phyloP scores from a whole-genome alignment of 1,284 basidiomycete genomes.

The Rhizoctonia solani region DNA sequence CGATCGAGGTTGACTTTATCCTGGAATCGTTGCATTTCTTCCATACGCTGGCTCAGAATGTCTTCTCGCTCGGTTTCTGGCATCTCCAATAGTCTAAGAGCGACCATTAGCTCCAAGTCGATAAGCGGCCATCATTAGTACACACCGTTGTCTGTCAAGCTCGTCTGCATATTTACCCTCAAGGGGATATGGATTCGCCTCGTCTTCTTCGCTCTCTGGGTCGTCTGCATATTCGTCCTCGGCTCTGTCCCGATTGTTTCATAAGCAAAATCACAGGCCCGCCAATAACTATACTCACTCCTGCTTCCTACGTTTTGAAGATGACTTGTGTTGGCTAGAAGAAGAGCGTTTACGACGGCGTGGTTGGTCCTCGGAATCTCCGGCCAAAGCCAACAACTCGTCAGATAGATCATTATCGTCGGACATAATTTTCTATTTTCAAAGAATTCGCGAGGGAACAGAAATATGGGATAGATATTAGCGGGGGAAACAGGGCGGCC shows the following conservation, averaged over 20 bases:
- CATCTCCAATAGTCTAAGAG: conserved; percentile 72
- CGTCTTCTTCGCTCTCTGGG: conserved; percentile 63
- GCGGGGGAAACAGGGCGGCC: too few species aligned
- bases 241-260: conserved; percentile 30
- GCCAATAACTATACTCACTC: conserved; percentile 49
- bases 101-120: conserved; percentile 12
- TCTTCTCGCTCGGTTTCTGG: conserved; percentile 88
- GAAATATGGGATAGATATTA: too few species aligned
- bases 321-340: conserved; percentile 47
- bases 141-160: conserved; percentile 77
- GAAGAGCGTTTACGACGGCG: conserved; percentile 51
- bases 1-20: conserved; percentile 76
- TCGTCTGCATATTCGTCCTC: conserved; percentile 48
- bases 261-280: background rate
- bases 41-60: conserved; percentile 76
- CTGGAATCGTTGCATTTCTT: conserved; percentile 76
- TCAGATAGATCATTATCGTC: conserved; percentile 57
- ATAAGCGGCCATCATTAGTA: conserved; percentile 35
- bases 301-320: conserved; percentile 55
- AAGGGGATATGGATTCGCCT: conserved; percentile 78
- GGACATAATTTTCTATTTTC: conserved; percentile 25
- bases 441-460: too few species aligned
- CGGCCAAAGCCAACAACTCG: conserved; percentile 69
- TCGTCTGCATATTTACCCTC: conserved; percentile 90
- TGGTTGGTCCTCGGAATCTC: conserved; percentile 54